A percentile compares a stretch with the other conserved stretches of the same genome.
Evolutionary conservation across 179 eudicot genomes (phyloP).

Genomic region (Nepenthes alata): DNA sequence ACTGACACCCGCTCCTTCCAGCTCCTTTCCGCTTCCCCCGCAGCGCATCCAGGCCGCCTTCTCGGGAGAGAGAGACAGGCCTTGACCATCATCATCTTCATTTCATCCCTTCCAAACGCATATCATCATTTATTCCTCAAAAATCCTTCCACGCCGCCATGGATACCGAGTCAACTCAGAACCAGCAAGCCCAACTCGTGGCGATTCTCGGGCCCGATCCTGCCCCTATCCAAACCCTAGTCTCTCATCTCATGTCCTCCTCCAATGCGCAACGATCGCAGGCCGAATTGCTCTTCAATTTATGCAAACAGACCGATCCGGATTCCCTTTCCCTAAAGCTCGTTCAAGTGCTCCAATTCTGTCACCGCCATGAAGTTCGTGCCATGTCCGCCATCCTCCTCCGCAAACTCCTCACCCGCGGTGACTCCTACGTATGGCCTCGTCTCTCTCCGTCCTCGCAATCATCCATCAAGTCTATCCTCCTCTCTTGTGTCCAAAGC

Average conservation of each 20-base stretch:
- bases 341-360: constrained; percentile 46
- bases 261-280: constrained; percentile 72
- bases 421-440: constrained; percentile 59
- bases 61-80: neutral
- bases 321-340: constrained; percentile 67
- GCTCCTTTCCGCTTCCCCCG: too few species aligned
- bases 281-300: constrained; percentile 65
- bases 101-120: constrained; percentile 4
- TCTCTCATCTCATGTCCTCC: constrained; percentile 74
- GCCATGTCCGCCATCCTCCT: constrained; percentile 82
- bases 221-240: constrained; percentile 60
- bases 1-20: too few species aligned
- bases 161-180: constrained; percentile 34
- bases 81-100: neutral
- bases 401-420: constrained; percentile 54
- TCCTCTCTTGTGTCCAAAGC: constrained; percentile 43
- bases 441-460: constrained; percentile 42
- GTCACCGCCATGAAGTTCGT: constrained; percentile 52
- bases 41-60: too few species aligned
- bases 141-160: constrained; percentile 12
- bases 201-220: constrained; percentile 66
- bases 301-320: constrained; percentile 56
- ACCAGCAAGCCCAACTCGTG: constrained; percentile 21
- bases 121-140: neutral
- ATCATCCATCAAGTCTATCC: constrained; percentile 42